Base-by-base conservation (phyloP, 768 basidiomycete genomes). In the Amanita fuliginea region DNA sequence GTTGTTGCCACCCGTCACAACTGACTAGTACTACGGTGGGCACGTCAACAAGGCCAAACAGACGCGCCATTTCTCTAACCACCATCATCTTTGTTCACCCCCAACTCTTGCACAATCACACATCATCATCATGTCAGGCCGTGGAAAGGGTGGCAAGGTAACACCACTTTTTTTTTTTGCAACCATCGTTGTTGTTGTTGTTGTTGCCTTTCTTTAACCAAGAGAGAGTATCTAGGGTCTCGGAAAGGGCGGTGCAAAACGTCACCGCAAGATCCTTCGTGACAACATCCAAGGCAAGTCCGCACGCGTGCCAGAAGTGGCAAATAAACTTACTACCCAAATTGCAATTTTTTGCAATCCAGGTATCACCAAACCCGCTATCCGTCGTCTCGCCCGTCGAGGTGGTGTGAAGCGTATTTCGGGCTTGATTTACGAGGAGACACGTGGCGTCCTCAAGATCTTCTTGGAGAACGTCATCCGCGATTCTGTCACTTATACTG, bases 401-500 rank as follows among this genome's bases (percentile, higher is more conserved):
- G 85, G 85, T 63, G 83, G 83, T 74, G 84, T 87, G 61, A 87
- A 87, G 73, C 79, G 78, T 77, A 80, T 81, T 60, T 79, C 76
- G 42, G 78, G 80, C 53, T 71, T 83, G 58, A 83, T 85, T 67
- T 85, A 87, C 70, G 84, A 86, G 60, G 84, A 87, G 72, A 87
- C 84, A 47, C 81, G 84, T 60, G 82, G 82, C 69, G 83, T 86
- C 47, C 75, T 86, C 65, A 87, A 85, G 74, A 78, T 78, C 58
- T 77, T 77, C 70, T 67, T 77, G 47, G 75, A 78, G 67, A 80
- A 79, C 59, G 77, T 91, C 64, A 89, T 91, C 66, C 81, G 86
- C 55, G 87, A 89, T 70, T 87, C 86, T n/a, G 86, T 91, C 56
- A 91, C 87, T 58, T 91, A 90, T 73, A 91, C 89, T 55, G 89